Percentiles rank a stretch among this genome's conserved stretches.
Conservation (phyloP, 2,329 filamentous ascomycete genomes). For the Neofusicoccum cordaticola region DNA sequence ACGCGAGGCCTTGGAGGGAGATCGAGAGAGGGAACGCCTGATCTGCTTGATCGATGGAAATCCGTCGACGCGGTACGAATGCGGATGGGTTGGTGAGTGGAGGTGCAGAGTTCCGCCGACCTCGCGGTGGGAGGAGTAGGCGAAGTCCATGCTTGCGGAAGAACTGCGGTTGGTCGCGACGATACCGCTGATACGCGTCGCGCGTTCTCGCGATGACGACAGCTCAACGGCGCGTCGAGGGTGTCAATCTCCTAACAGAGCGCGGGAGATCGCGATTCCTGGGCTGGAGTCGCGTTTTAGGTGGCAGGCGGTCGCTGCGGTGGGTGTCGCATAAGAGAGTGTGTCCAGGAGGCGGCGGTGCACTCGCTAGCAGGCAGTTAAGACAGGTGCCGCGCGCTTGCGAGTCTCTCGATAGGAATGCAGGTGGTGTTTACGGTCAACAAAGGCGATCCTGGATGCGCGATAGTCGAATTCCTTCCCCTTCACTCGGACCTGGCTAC, state of each 20-base stretch:
- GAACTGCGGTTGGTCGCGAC: slow-evolving; percentile 15
- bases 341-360: slow-evolving; percentile 14
- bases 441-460: slow-evolving; percentile 9
- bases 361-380: slow-evolving; percentile 16
- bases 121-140: slow-evolving; percentile 50
- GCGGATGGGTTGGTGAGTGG: slow-evolving; percentile 70
- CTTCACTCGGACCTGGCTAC: slow-evolving; percentile 14
- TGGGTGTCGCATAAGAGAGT: slow-evolving; percentile 13
- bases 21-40: slow-evolving; percentile 83
- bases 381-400: slow-evolving; percentile 17
- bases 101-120: slow-evolving; percentile 76
- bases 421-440: slow-evolving; percentile 17
- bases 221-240: background rate
- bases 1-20: slow-evolving; percentile 76
- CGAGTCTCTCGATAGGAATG: slow-evolving; percentile 14
- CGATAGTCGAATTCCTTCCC: slow-evolving; percentile 18
- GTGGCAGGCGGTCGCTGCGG: background rate
- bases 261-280: background rate
- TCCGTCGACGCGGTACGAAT: slow-evolving; percentile 77
- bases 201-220: slow-evolving; percentile 15
- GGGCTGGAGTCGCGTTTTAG: slow-evolving; percentile 14
- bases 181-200: slow-evolving; percentile 14
- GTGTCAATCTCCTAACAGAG: slow-evolving; percentile 14
- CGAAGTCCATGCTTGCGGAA: slow-evolving; percentile 44
- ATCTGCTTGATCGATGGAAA: slow-evolving; percentile 78